Percentiles rank a stretch among this genome's conserved stretches.
These are phyloP conservation scores for Entoloma clypeatum DNA, from an alignment of 1,284 basidiomycete species.

Conservation along the genomic window DNA sequence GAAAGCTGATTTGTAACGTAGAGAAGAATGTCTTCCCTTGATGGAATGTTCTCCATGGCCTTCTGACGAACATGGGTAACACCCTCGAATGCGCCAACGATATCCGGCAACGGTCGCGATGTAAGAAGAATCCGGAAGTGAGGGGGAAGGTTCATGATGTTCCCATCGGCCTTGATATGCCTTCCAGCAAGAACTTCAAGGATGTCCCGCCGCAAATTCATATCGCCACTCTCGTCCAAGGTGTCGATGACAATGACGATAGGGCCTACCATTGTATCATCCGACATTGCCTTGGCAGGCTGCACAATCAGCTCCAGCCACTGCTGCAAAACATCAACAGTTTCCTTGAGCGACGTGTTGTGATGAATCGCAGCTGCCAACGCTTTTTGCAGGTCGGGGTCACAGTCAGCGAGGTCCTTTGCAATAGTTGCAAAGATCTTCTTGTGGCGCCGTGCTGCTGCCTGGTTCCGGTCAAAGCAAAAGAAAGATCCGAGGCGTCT, in stretches of 20 bases:
- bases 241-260: conserved; percentile 30
- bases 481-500: conserved; percentile 23
- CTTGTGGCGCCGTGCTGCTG: conserved; percentile 18
- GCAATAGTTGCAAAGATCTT: conserved; percentile 24
- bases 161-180: too few species aligned
- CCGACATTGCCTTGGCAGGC: conserved; percentile 17
- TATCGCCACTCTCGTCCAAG: conserved; percentile 30
- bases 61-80: too few species aligned
- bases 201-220: conserved; percentile 15
- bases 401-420: conserved; percentile 22
- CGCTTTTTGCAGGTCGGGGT: conserved; percentile 16
- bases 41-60: too few species aligned
- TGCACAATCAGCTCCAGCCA: conserved; percentile 23
- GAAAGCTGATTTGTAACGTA: too few species aligned
- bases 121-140: conserved; percentile 18
- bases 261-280: conserved; percentile 7
- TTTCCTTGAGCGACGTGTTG: conserved; percentile 18
- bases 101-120: too few species aligned
- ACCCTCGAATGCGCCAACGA: too few species aligned
- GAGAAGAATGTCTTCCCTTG: too few species aligned
- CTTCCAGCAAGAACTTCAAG: conserved; percentile 19
- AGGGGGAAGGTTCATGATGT: conserved; percentile 18
- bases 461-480: conserved; percentile 25
- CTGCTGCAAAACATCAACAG: conserved; percentile 18
- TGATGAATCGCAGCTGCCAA: conserved; percentile 18